Evolutionary conservation across 2,329 filamentous ascomycete genomes (phyloP).

Genomic region (Pseudogymnoascus sp.): DNA sequence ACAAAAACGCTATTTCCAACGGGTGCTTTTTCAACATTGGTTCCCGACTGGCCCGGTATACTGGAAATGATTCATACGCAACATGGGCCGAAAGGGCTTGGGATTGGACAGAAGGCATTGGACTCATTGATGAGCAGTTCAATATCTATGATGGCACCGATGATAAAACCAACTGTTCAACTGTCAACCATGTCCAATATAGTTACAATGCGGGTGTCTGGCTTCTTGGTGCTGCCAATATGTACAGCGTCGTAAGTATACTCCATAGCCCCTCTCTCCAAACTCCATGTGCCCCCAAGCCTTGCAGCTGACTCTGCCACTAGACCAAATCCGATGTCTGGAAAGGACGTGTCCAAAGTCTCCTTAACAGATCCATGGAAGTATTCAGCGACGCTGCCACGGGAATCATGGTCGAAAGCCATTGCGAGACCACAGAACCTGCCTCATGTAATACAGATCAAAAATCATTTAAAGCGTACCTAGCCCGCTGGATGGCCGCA

Average conservation of each 20-base stretch:
- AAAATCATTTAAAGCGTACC: constrained; percentile 57
- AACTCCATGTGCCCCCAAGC: constrained; percentile 37
- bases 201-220: constrained; percentile 62
- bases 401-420: constrained; percentile 49
- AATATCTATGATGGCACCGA: constrained; percentile 50
- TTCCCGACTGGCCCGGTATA: constrained; percentile 67
- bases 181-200: constrained; percentile 53
- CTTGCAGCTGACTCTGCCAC: constrained; percentile 16
- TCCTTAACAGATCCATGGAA: constrained; percentile 28
- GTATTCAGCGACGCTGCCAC: constrained; percentile 35
- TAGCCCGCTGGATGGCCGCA: constrained; percentile 50
- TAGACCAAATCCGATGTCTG: constrained; percentile 31
- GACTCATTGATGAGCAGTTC: constrained; percentile 49
- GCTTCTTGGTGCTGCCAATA: constrained; percentile 42
- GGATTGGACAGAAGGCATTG: constrained; percentile 49
- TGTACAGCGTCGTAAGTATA: constrained; percentile 39
- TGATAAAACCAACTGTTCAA: constrained; percentile 37
- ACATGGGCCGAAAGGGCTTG: constrained; percentile 67
- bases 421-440: constrained; percentile 44
- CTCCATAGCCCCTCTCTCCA: constrained; percentile 45
- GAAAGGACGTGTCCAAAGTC: constrained; percentile 28
- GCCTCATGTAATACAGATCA: constrained; percentile 51
- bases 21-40: constrained; percentile 62
- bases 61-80: constrained; percentile 67
- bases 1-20: constrained; percentile 62